Evolutionary conservation across 495 filamentous ascomycete species (phyloP).

Genomic region (Penicillium crystallinum): DNA sequence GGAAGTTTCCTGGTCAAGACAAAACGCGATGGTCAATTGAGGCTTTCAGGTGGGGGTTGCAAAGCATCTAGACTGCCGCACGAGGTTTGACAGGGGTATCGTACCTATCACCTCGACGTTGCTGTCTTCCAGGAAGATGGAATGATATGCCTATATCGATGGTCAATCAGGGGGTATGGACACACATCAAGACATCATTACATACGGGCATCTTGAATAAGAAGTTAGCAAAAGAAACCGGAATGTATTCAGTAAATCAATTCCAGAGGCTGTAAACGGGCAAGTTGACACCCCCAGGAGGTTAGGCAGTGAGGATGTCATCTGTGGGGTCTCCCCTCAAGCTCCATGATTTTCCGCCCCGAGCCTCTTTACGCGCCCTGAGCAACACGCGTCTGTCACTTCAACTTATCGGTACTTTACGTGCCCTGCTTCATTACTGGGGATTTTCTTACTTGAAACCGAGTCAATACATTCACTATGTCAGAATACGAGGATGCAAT

Average conservation of each 20-base stretch:
- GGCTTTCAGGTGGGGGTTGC: neutral
- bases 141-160: slow-evolving; percentile 73
- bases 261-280: slow-evolving; percentile 11
- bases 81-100: slow-evolving; percentile 17
- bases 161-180: slow-evolving; percentile 5
- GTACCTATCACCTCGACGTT: slow-evolving; percentile 63
- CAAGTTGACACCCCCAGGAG: slow-evolving; percentile 18
- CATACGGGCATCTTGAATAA: slow-evolving; percentile 49
- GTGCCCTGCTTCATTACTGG: neutral
- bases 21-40: slow-evolving; percentile 10
- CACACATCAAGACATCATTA: neutral
- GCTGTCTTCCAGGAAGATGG: slow-evolving; percentile 81
- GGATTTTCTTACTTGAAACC: neutral
- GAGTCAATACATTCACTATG: slow-evolving; percentile 50
- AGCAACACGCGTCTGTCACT: slow-evolving; percentile 28
- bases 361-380: slow-evolving; percentile 43
- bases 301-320: slow-evolving; percentile 36
- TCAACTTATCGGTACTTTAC: slow-evolving; percentile 7
- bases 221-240: neutral
- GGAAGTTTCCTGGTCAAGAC: slow-evolving; percentile 68
- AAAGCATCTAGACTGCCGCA: slow-evolving; percentile 3
- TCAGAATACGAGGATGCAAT: slow-evolving; percentile 90
- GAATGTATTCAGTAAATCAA: slow-evolving; percentile 14
- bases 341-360: slow-evolving; percentile 41
- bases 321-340: slow-evolving; percentile 23